Conservation (phyloP, 345 rosid genomes). For the Turritis glabra region DNA sequence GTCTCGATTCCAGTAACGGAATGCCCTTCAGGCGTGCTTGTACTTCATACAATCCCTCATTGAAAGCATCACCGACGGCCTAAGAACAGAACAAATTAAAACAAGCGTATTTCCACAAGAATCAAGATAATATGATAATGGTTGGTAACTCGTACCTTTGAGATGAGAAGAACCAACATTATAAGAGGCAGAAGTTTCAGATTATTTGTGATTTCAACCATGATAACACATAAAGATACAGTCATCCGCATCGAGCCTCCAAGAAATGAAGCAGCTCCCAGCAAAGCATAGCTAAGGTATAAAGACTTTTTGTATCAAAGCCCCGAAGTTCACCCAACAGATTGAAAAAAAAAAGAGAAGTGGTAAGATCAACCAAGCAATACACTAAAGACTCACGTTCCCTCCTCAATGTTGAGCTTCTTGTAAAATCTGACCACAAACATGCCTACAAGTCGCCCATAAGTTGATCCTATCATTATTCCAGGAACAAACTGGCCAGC, state of each 20-base stretch:
- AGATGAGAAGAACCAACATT: conserved; percentile 97
- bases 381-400: conserved; percentile 73
- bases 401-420: conserved; percentile 96
- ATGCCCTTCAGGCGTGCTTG: conserved; percentile 81
- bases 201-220: conserved; percentile 98
- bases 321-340: conserved; percentile 10
- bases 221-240: conserved; percentile 92
- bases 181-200: conserved; percentile 90
- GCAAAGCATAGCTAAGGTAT: conserved; percentile 75
- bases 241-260: conserved; percentile 99
- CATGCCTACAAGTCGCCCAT: conserved; percentile 99
- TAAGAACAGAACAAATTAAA: conserved; percentile 37
- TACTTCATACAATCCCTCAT: conserved; percentile 91
- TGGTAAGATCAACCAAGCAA: conserved; percentile 13
- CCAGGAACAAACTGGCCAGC: conserved; percentile 99
- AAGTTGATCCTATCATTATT: conserved; percentile 97
- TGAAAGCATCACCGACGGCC: conserved; percentile 99
- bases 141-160: conserved; percentile 60
- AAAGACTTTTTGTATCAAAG: conserved; percentile 21
- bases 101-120: not conserved
- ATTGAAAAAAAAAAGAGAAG: not conserved
- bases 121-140: conserved; percentile 23
- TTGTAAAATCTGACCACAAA: conserved; percentile 84
- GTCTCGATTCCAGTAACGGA: conserved; percentile 89
- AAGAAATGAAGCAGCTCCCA: conserved; percentile 99